Percentiles rank a stretch among this genome's conserved stretches.
phyloP scores from a whole-genome alignment of 2,329 filamentous ascomycete genomes.

The Paecilomyces formosus region DNA sequence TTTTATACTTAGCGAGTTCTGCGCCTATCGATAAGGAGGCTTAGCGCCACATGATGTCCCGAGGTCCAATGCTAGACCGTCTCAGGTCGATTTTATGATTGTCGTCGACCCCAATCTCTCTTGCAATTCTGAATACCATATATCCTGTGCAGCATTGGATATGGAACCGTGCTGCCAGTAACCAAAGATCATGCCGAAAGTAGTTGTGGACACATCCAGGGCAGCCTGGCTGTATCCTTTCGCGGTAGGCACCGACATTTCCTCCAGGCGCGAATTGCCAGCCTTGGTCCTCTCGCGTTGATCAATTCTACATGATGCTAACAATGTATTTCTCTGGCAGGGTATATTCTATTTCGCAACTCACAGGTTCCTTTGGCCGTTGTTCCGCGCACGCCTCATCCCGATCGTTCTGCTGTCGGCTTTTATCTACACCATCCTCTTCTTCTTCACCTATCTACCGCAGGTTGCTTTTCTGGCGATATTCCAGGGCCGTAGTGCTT shows the following conservation, averaged over 20 bases:
- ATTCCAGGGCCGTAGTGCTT: constrained; percentile 81
- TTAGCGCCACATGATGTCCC: constrained; percentile 4
- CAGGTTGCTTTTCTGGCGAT: constrained; percentile 83
- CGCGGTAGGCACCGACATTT: constrained; percentile 25
- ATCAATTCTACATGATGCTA: neutral
- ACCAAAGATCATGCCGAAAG: constrained; percentile 7
- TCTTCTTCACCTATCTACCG: constrained; percentile 80
- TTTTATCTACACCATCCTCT: constrained; percentile 77
- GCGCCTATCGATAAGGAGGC: constrained; percentile 30
- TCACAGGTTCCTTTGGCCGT: constrained; percentile 73
- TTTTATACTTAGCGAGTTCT: constrained; percentile 14
- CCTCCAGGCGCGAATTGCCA: constrained; percentile 1
- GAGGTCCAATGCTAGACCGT: neutral
- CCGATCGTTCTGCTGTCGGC: constrained; percentile 75
- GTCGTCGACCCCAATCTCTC: neutral
- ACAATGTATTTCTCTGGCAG: constrained; percentile 34
- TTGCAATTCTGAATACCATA: neutral
- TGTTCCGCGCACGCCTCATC: constrained; percentile 69
- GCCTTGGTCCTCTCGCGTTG: neutral
- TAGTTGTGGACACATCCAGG: constrained; percentile 18
- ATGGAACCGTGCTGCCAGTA: neutral
- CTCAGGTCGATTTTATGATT: neutral
- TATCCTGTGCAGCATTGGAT: neutral
- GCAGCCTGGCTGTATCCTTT: constrained; percentile 43
- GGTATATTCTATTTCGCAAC: constrained; percentile 76